These are phyloP conservation scores for Aureobasidium pullulans DNA, from an alignment of 2,329 filamentous ascomycete genomes.

Conservation along the genomic window DNA sequence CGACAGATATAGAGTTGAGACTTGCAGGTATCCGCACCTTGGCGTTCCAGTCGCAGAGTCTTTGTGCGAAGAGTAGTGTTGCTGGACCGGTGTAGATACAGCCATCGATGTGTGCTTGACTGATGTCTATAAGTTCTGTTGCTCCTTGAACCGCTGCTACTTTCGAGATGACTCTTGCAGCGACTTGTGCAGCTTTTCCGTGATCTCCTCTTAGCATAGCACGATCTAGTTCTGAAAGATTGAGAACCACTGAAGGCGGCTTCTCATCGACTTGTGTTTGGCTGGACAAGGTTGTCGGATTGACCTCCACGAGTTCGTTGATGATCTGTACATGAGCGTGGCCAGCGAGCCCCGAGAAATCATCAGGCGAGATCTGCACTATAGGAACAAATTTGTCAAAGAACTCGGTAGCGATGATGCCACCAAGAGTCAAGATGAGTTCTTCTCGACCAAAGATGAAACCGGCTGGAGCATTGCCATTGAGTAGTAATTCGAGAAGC, in stretches of 20 bases:
- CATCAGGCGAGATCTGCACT: constrained; percentile 21
- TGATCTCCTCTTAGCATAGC: constrained; percentile 20
- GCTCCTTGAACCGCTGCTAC: constrained; percentile 32
- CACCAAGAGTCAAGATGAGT: constrained; percentile 40
- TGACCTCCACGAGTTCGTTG: background rate
- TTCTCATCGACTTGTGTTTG: background rate
- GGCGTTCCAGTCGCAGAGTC: constrained; percentile 28
- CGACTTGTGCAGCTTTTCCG: constrained; percentile 29
- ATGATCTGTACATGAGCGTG: background rate
- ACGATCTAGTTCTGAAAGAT: constrained; percentile 17
- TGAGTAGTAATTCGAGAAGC: constrained; percentile 39
- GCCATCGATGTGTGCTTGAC: constrained; percentile 39
- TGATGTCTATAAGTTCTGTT: constrained; percentile 29
- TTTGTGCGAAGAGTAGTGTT: constrained; percentile 31
- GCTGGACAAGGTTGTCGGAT: background rate
- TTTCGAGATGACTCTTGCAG: constrained; percentile 33
- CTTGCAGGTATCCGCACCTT: constrained; percentile 34
- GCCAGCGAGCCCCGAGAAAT: constrained; percentile 16
- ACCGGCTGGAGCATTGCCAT: constrained; percentile 31
- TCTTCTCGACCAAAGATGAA: constrained; percentile 37
- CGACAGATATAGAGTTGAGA: constrained; percentile 39
- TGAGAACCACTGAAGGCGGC: background rate
- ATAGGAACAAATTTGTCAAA: constrained; percentile 37
- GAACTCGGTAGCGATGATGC: constrained; percentile 36
- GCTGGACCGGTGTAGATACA: constrained; percentile 35